Evolutionary conservation across 2,329 filamentous ascomycete species (phyloP).

Genomic region (Ophiostoma montium): DNA sequence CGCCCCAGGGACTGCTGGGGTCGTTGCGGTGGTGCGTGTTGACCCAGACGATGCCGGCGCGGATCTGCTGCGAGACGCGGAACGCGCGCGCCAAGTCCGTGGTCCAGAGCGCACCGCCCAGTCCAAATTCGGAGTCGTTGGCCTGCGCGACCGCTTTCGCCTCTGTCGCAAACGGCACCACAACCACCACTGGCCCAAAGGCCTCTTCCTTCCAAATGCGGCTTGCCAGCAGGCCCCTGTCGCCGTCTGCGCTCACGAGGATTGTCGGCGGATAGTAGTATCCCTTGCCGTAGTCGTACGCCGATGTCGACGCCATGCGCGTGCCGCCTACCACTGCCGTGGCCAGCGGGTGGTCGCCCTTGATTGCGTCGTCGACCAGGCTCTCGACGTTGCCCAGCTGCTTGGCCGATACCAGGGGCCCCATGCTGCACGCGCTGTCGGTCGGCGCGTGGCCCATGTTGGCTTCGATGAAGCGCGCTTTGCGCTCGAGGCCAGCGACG

Average conservation of each 20-base stretch:
- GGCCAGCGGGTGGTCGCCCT: conserved; percentile 25
- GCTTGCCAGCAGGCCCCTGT: conserved; percentile 49
- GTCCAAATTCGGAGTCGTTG: conserved; percentile 62
- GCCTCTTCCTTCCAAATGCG: conserved; percentile 69
- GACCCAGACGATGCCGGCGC: conserved; percentile 47
- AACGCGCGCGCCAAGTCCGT: conserved; percentile 59
- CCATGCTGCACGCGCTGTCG: conserved; percentile 47
- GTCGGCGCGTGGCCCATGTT: conserved; percentile 40
- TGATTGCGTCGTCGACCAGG: conserved; percentile 50
- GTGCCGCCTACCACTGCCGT: conserved; percentile 28
- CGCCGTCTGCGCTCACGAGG: conserved; percentile 33
- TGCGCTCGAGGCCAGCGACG: conserved; percentile 46
- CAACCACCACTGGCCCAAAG: conserved; percentile 66
- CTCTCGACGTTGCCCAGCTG: conserved; percentile 54
- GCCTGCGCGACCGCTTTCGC: conserved; percentile 55
- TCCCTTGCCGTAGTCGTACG: conserved; percentile 39
- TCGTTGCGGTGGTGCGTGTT: conserved; percentile 58
- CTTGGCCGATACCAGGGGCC: conserved; percentile 44
- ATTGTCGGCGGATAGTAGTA: conserved; percentile 78
- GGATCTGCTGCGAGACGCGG: conserved; percentile 55
- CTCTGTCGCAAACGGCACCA: conserved; percentile 66
- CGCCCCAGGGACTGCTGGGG: conserved; percentile 57
- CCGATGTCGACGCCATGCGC: conserved; percentile 30
- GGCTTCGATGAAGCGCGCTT: conserved; percentile 39
- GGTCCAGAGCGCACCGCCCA: conserved; percentile 68